Evolutionary conservation across 2,329 filamentous ascomycete species (phyloP).

Genomic region (Hypomyces perniciosus): DNA sequence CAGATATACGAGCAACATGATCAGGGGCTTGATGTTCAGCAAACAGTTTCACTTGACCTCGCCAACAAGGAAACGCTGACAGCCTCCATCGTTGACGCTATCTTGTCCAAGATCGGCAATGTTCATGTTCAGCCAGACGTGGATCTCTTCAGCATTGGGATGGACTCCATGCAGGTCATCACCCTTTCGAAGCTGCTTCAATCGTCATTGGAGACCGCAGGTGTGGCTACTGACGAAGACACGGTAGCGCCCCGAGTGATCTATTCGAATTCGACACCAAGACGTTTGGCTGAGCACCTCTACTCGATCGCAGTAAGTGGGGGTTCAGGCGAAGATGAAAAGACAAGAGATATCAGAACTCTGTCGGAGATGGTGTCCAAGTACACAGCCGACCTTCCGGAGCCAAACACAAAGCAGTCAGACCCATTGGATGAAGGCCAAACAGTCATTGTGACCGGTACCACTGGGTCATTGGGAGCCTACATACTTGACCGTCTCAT

Average conservation of each 20-base stretch:
- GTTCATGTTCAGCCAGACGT: conserved; percentile 18
- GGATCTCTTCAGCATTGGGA: conserved; percentile 33
- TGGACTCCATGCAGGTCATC: conserved; percentile 36
- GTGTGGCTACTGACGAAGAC: conserved; percentile 11
- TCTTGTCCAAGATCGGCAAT: conserved; percentile 13
- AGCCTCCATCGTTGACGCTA: conserved; percentile 19
- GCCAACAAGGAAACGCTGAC: conserved; percentile 18
- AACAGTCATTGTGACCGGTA: conserved; percentile 77
- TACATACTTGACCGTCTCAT: conserved; percentile 51
- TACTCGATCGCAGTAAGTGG: conserved; percentile 7
- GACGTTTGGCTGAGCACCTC: conserved; percentile 18
- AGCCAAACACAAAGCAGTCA: conserved; percentile 16
- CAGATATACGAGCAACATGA: conserved; percentile 30
- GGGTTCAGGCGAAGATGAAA: conserved; percentile 2
- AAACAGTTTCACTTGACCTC: conserved; percentile 16
- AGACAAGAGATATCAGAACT: background rate
- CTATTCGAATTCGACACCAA: conserved; percentile 26
- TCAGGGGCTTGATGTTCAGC: conserved; percentile 19
- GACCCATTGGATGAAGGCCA: conserved; percentile 24
- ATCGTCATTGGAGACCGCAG: conserved; percentile 16
- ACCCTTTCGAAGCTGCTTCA: conserved; percentile 16
- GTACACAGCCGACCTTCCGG: conserved; percentile 25
- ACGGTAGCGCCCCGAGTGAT: conserved; percentile 20
- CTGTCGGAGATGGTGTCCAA: conserved; percentile 19
- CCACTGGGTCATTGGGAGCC: conserved; percentile 80